Evolutionary conservation across 2,329 filamentous ascomycete genomes (phyloP).

Genomic region (Atkinsonella hypoxylon): DNA sequence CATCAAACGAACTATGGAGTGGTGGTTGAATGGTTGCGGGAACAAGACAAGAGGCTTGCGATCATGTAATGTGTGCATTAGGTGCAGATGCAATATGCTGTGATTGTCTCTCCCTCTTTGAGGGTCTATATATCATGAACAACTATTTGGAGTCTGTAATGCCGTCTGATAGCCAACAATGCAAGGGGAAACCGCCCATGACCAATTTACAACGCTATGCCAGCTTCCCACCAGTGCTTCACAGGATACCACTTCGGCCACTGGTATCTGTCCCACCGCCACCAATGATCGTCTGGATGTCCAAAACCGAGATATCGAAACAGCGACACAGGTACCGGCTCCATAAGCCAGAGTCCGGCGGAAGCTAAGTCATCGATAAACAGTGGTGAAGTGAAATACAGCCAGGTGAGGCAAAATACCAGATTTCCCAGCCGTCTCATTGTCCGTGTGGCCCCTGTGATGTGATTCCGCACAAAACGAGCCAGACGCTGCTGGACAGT

Average conservation of each 20-base stretch:
- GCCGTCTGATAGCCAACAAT: neutral
- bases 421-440: conserved; percentile 46
- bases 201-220: conserved; percentile 18
- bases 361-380: conserved; percentile 68
- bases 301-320: conserved; percentile 57
- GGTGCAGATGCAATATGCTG: neutral
- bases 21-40: conserved; percentile 57
- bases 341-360: conserved; percentile 65
- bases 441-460: conserved; percentile 29
- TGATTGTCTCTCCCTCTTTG: neutral
- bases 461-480: conserved; percentile 18
- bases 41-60: conserved; percentile 23
- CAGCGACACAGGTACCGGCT: conserved; percentile 67
- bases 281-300: conserved; percentile 47
- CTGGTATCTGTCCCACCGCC: conserved; percentile 49
- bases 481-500: conserved; percentile 39
- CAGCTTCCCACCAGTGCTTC: conserved; percentile 46
- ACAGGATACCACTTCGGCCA: conserved; percentile 46
- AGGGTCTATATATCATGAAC: neutral
- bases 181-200: neutral
- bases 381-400: conserved; percentile 50
- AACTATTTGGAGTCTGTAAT: neutral
- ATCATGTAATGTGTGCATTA: neutral
- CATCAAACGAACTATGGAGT: conserved; percentile 59
- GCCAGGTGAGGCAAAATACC: conserved; percentile 50